Conservation (phyloP, 2,329 filamentous ascomycete species). For the Clarireedia paspali region DNA sequence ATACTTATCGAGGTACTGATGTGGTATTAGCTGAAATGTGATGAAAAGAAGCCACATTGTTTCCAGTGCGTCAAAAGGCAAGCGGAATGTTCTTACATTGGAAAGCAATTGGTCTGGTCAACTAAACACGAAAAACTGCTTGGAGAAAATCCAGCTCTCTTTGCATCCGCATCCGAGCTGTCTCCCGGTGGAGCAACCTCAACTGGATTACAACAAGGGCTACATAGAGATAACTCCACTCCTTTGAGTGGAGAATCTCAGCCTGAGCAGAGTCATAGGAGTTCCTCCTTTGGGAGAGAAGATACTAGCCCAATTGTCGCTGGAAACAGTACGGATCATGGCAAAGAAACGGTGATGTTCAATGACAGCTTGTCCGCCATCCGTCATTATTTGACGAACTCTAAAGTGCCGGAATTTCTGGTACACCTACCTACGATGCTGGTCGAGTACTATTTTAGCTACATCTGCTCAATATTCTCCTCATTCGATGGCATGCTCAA, state of each 20-base stretch:
- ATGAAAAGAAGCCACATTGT: constrained; percentile 26
- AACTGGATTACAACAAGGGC: no score
- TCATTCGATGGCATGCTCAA: constrained; percentile 56
- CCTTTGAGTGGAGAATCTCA: no score
- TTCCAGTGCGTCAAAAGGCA: constrained; percentile 22
- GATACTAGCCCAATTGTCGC: neutral
- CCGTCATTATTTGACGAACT: constrained; percentile 22
- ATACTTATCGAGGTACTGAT: constrained; percentile 3
- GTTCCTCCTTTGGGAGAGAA: no score
- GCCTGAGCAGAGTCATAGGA: no score
- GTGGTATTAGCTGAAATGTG: constrained; percentile 23
- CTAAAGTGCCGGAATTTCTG: constrained; percentile 23
- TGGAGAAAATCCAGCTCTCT: neutral
- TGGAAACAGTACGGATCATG: neutral
- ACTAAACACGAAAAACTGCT: constrained; percentile 28
- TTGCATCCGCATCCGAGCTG: neutral
- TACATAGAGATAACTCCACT: no score
- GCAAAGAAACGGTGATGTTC: neutral
- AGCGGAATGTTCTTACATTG: constrained; percentile 22
- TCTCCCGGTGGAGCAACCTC: no score
- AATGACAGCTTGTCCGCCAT: constrained; percentile 24
- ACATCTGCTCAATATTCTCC: constrained; percentile 54
- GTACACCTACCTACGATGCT: constrained; percentile 40
- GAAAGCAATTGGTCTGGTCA: constrained; percentile 23
- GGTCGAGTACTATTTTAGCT: constrained; percentile 57